Percentiles rank a stretch among this genome's conserved stretches.
phyloP scores from a whole-genome alignment of 768 basidiomycete species.

The Lactarius hatsudake region DNA sequence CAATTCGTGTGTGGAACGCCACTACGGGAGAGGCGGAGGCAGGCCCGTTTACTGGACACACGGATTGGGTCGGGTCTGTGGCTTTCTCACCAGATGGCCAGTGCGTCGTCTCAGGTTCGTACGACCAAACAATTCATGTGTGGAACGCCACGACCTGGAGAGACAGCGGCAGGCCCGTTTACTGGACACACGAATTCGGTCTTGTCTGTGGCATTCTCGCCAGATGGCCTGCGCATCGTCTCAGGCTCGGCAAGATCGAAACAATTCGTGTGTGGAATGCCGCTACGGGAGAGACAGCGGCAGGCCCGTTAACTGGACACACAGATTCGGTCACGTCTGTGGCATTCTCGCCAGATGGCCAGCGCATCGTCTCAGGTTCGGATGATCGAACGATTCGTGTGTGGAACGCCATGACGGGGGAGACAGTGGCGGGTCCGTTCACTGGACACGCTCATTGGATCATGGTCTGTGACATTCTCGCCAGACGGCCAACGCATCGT shows the following conservation, averaged over 20 bases:
- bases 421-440: not conserved
- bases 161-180: not conserved
- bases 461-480: not conserved
- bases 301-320: not conserved
- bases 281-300: not conserved
- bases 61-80: not conserved
- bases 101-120: not conserved
- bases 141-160: not conserved
- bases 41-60: not conserved
- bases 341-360: not conserved
- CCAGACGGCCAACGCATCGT: not conserved
- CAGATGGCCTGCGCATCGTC: not conserved
- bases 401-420: not conserved
- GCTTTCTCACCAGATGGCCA: not conserved
- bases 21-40: not conserved
- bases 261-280: not conserved
- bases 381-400: no score
- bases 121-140: not conserved
- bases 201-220: not conserved
- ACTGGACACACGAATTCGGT: not conserved
- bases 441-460: not conserved
- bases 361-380: not conserved
- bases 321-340: fast-evolving
- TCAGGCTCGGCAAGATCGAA: not conserved
- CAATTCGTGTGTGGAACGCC: not conserved